Percentiles rank a stretch among this genome's conserved stretches.
Evolutionary conservation across 768 basidiomycete genomes (phyloP).

Genomic region (Lyophyllum decastes): DNA sequence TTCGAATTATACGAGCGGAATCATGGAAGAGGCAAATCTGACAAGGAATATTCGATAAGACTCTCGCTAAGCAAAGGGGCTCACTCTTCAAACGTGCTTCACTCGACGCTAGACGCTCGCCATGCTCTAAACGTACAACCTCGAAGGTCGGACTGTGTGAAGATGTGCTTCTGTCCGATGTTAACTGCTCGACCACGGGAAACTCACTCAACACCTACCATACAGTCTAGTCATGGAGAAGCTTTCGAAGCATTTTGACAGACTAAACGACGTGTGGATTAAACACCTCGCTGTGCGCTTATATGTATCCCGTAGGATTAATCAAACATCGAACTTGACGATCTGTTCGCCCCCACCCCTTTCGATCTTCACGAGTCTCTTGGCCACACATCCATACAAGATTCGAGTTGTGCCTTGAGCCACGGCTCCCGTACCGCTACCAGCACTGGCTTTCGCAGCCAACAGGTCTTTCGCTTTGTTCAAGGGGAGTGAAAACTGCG

Average conservation of each 20-base stretch:
- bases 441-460: conserved; percentile 39
- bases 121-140: conserved; percentile 97
- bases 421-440: conserved; percentile 28
- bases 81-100: conserved; percentile 95
- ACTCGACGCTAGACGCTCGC: conserved; percentile 92
- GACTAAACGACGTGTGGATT: conserved; percentile 64
- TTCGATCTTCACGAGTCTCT: conserved; percentile 76
- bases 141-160: conserved; percentile 62
- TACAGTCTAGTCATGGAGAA: conserved; percentile 88
- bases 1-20: conserved; percentile 95
- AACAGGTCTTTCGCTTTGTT: conserved; percentile 63
- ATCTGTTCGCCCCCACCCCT: conserved; percentile 74
- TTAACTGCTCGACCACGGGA: conserved; percentile 43
- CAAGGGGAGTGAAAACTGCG: conserved; percentile 58
- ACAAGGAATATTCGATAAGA: conserved; percentile 96
- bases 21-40: conserved; percentile 80
- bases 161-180: background rate
- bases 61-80: conserved; percentile 95
- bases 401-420: conserved; percentile 58
- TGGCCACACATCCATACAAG: conserved; percentile 80
- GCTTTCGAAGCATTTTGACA: conserved; percentile 82
- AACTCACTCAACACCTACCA: conserved; percentile 85
- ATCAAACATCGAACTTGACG: conserved; percentile 66
- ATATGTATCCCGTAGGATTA: background rate
- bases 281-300: no score